phyloP scores from a whole-genome alignment of 805 yeast genomes.

The Isabelozyma pseudorhagii region DNA sequence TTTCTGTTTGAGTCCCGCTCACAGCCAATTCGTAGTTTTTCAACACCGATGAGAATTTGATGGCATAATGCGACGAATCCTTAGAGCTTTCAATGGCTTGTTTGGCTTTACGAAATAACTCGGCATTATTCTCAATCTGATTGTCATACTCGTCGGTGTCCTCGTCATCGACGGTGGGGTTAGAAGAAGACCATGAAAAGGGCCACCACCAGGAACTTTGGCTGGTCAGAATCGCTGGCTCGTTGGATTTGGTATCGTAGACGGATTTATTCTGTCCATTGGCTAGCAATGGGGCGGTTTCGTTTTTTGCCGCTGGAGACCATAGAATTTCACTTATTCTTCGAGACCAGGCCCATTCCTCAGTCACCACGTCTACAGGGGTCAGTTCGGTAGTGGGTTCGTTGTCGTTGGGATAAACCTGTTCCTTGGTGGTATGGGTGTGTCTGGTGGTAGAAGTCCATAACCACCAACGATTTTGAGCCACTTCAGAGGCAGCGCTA shows the following conservation, averaged over 20 bases:
- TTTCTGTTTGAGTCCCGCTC: constrained; percentile 28
- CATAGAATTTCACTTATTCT: neutral
- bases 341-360: neutral
- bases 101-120: constrained; percentile 29
- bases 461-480: constrained; percentile 5
- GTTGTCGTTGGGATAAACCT: neutral
- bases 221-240: neutral
- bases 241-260: neutral
- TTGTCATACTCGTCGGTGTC: constrained; percentile 4
- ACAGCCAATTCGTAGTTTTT: constrained; percentile 31
- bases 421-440: neutral
- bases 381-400: neutral
- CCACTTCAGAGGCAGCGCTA: neutral
- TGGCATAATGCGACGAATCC: constrained; percentile 34
- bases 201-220: neutral
- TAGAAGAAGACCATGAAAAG: neutral
- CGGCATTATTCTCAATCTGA: constrained; percentile 18
- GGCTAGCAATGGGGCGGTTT: neutral
- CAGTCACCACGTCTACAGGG: neutral
- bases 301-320: neutral
- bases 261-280: neutral
- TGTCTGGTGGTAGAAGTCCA: constrained; percentile 3
- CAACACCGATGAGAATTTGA: constrained; percentile 11
- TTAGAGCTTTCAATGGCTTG: constrained; percentile 27
- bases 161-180: neutral